Evolutionary conservation across 805 yeast species (phyloP), one percentile per base, ranked within the genome.

Genomic region (Clavispora carvajalis): DNA sequence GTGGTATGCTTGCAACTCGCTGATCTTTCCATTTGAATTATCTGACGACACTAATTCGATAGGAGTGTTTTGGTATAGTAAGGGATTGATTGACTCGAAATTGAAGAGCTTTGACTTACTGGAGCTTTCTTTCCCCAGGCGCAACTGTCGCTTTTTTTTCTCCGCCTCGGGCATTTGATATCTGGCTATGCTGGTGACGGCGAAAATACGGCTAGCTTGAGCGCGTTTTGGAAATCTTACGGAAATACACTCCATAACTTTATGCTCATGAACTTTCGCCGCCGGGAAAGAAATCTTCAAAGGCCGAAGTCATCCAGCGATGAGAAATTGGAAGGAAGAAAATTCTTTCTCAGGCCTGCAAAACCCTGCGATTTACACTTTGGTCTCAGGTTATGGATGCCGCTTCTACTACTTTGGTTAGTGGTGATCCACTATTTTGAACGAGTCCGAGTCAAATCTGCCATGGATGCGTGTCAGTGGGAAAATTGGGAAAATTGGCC

Each of bases 401-500:
- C 44, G 4, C n/a, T 52, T 12, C n/a, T 47, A 13, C 21, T 47
- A 7, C 43, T 47, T 5, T 66, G 70, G 69, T 24, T 62, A 0
- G 21, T 57, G 1, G 16, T 53, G 1, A 44, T 64, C 2, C 69
- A 65, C 40, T 55, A 57, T 37, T 52, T 53, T 33, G 74, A 68
- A 40, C 51, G 69, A 30, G 46, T 50, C 6, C 50, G 58, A n/a
- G 63, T 59, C 4, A 51, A 46, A 12, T 45, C 39, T 29, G 55
- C 58, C 9, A 45, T 64, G 16, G 44, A 40, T 2, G 46, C 44
- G 23, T 67, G 72, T 39, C 49, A 60, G 5, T 89, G 96, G 96
- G 52, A 60, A 2, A 58, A 57, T 0, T 84, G 91, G 90, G 88
- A 82, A 48, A 34, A 59, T 4, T 80, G 87, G 86, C 51, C 35